Evolutionary conservation across 306 rosid species (phyloP).

Genomic region (Lathyrus aphaca): DNA sequence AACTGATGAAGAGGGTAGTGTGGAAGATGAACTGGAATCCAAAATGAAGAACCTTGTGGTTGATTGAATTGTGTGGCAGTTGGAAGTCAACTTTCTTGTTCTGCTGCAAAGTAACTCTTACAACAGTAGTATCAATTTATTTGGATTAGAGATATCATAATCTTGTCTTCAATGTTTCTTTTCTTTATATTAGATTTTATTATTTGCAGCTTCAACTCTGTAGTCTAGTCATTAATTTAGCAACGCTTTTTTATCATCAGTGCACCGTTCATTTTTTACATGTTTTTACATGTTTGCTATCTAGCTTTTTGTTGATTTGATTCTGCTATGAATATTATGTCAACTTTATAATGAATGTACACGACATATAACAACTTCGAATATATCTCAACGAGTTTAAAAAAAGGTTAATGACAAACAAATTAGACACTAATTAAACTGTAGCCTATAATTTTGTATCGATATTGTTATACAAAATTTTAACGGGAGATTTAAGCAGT

Average conservation of each 20-base stretch:
- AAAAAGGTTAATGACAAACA: too few relatives aligned
- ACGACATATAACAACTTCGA: too few relatives aligned
- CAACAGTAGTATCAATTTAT: constrained; percentile 27
- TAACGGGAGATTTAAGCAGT: too few relatives aligned
- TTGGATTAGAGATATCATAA: too few relatives aligned
- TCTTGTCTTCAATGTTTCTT: constrained; percentile 28
- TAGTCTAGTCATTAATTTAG: constrained; percentile 33
- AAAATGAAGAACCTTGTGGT: constrained; percentile 87
- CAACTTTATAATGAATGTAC: too few relatives aligned
- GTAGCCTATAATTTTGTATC: too few relatives aligned
- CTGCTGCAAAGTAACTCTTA: constrained; percentile 26
- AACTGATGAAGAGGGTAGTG: constrained; percentile 49
- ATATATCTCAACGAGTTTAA: too few relatives aligned
- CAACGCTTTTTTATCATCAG: constrained; percentile 16
- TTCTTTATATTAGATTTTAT: constrained; percentile 18
- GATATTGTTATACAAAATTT: too few relatives aligned
- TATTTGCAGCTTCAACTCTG: constrained; percentile 37
- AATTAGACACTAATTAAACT: too few relatives aligned
- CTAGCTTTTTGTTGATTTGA: too few relatives aligned
- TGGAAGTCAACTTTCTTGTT: constrained; percentile 9
- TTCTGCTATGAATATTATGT: too few relatives aligned
- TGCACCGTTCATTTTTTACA: constrained; percentile 12
- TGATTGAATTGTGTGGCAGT: constrained; percentile 28
- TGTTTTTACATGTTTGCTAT: neutral
- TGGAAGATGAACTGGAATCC: constrained; percentile 64